Base-by-base conservation (phyloP, 2,329 filamentous ascomycete genomes). In the Colletotrichum endophyticum region DNA sequence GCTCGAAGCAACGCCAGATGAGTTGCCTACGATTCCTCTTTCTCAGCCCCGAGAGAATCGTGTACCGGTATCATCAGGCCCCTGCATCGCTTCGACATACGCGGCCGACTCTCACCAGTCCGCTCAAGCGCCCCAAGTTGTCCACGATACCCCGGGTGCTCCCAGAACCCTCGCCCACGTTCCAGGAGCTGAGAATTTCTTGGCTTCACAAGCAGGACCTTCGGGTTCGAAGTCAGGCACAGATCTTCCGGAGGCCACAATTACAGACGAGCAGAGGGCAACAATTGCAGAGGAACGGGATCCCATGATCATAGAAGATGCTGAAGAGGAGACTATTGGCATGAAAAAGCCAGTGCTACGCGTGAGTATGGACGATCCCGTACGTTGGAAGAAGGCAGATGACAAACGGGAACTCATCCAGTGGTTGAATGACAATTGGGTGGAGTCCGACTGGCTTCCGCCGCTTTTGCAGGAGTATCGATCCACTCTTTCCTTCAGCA, bases 401-500 rank as follows among this genome's bases (percentile, higher is more conserved):
- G 44, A 28, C 22, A 53, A 36, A n/a, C 36, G 66, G 36, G 15
- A 63, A 9, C 44, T 70, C 5, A 63, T 66, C 22, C 22, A 22
- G 16, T 44, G 39, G 44, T 56, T 77, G 25, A 62, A 77, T 28
- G 32, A 67, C 12, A 49, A 53, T 16, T 77, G 72, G 72, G 62
- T 71, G 32, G 27, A 28, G 16, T 39, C 56, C 15, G 61, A 77
- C 22, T 77, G 75, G 75, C 72, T 77, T 39, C 75, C 75, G 8
- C n/a, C 28, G n/a, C 34, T 19, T 22, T 22, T 77, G 30, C 30
- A 63, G 16, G 59, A 75, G n/a, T 36, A 59, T 22, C 59, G 72
- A 28, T 11, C 66, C 16, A 32, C 61, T 36, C 30, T 77, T 30
- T 66, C 72, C 27, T 8, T 12, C 34, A 34, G 44, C 61, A 77